These are phyloP conservation scores for Flueggea neowawraea DNA, from an alignment of 441 rosid genomes.

Conservation along the genomic window DNA sequence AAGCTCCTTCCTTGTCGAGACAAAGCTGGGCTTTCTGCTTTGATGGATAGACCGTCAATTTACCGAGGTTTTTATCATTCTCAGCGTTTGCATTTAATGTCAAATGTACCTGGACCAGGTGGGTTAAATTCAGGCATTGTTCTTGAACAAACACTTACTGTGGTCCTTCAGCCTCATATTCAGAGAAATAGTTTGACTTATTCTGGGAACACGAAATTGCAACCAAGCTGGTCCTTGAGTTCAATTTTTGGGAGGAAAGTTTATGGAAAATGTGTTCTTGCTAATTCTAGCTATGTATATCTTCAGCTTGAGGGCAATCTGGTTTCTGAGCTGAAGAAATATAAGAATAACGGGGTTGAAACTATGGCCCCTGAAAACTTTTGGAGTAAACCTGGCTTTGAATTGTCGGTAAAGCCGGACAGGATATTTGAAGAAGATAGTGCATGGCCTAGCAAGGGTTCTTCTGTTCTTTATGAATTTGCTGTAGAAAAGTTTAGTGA, in stretches of 20 bases:
- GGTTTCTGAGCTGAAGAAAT: constrained; percentile 33
- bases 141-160: constrained; percentile 83
- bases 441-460: constrained; percentile 18
- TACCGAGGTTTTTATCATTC: constrained; percentile 93
- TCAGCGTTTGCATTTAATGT: constrained; percentile 54
- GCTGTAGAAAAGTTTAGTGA: constrained; percentile 52
- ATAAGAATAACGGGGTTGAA: constrained; percentile 17
- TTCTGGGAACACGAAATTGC: constrained; percentile 34
- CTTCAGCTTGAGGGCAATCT: constrained; percentile 67
- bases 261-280: constrained; percentile 65
- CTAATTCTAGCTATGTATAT: constrained; percentile 66
- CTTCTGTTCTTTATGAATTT: constrained; percentile 48
- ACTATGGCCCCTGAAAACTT: constrained; percentile 22
- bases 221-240: constrained; percentile 83
- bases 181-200: constrained; percentile 14
- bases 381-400: constrained; percentile 37
- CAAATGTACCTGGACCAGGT: background rate
- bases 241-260: constrained; percentile 81
- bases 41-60: constrained; percentile 88
- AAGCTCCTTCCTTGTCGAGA: constrained; percentile 98
- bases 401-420: constrained; percentile 68
- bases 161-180: constrained; percentile 69
- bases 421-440: constrained; percentile 49
- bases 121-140: constrained; percentile 41
- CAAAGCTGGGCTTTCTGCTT: constrained; percentile 75